phyloP scores from a whole-genome alignment of 2,329 filamentous ascomycete species.

The Chaetomium sp. region DNA sequence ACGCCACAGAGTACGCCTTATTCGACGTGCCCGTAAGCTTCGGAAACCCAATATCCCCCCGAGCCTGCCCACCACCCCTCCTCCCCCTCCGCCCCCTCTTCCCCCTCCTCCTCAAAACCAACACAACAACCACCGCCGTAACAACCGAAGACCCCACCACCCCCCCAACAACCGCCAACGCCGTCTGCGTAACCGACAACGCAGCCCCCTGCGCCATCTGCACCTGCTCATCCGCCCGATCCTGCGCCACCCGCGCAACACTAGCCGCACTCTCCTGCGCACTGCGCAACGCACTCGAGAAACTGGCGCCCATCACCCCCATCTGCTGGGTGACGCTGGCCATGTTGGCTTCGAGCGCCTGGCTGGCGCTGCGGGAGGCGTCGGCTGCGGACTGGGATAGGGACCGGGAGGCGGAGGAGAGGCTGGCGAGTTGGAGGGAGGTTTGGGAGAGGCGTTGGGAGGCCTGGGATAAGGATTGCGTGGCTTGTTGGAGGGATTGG shows the following conservation, averaged over 20 bases:
- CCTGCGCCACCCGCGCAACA: slow-evolving; percentile 27
- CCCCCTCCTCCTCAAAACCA: slow-evolving; percentile 29
- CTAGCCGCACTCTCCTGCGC: slow-evolving; percentile 26
- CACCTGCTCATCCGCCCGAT: slow-evolving; percentile 28
- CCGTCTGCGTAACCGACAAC: slow-evolving; percentile 36
- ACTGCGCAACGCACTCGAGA: slow-evolving; percentile 24
- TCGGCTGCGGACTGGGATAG: too few relatives aligned
- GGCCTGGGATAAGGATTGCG: slow-evolving; percentile 22
- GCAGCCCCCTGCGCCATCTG: slow-evolving; percentile 33
- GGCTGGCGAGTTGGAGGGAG: too few relatives aligned
- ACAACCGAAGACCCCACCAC: slow-evolving; percentile 38
- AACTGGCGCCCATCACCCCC: slow-evolving; percentile 24
- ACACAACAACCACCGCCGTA: slow-evolving; percentile 32
- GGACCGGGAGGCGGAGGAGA: too few relatives aligned
- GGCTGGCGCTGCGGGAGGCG: slow-evolving; percentile 21
- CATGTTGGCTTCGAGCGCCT: slow-evolving; percentile 23
- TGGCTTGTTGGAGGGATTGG: slow-evolving; percentile 27
- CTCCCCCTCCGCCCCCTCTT: slow-evolving; percentile 18
- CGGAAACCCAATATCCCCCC: slow-evolving; percentile 21
- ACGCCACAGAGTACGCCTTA: slow-evolving; percentile 15
- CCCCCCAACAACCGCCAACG: slow-evolving; percentile 36
- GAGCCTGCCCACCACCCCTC: neutral
- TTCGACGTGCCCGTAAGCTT: slow-evolving; percentile 11
- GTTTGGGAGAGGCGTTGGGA: slow-evolving; percentile 1
- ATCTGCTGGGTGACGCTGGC: slow-evolving; percentile 21